Evolutionary conservation across 352 stramenopile genomes (phyloP), one percentile per base, ranked within the genome.

Genomic region (Thraustochytrium sp.): DNA sequence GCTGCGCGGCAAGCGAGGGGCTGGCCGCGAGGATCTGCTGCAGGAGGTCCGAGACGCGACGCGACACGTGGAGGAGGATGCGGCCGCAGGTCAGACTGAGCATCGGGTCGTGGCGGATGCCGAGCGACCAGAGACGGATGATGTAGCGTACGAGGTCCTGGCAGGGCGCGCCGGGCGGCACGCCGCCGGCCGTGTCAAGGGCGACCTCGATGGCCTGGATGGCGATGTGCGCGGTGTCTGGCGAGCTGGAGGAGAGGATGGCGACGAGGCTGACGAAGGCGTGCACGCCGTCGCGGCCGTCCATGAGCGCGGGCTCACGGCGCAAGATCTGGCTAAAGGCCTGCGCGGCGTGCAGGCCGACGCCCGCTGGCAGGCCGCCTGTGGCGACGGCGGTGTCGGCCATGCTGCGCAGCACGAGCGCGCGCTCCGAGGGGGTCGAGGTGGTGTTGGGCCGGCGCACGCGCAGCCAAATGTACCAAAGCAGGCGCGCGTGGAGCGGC

Each of bases 391-490:
- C 40, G 23, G 48, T 26, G 8, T 65, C 31, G n/a, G 53, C 68
- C 31, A 80, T 55, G 49, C 31, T 53, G 23, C 26, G 31, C 18
- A 80, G 48, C 8, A 46, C 48, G 51, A 55, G 34, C 9, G 53
- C 31, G 26, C 31, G 3, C 51, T 55, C 31, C 31, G 48, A 5
- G 44, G n/a, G 68, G 26, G 53, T 49, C 13, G 34, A 80, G 9
- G 34, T 1, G 34, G 68, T 42, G 23, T 72, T 31, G 40, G 59
- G 59, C 11, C 59, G 34, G 21, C 59, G 59, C 59, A 72, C 31
- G 36, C 59, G 59, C 34, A 72, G 36, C 68, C 68, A 80, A 0
- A 80, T 80, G 31, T 13, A 44, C 68, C 68, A 80, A 18, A 80
- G 53, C 18, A 80, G 44, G 5, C 68, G 68, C 16, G 68, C 68